Percentiles rank a stretch among this genome's conserved stretches.
These are phyloP conservation scores for Solanum phureja DNA, from an alignment of 257 asterid species.

Conservation along the genomic window DNA sequence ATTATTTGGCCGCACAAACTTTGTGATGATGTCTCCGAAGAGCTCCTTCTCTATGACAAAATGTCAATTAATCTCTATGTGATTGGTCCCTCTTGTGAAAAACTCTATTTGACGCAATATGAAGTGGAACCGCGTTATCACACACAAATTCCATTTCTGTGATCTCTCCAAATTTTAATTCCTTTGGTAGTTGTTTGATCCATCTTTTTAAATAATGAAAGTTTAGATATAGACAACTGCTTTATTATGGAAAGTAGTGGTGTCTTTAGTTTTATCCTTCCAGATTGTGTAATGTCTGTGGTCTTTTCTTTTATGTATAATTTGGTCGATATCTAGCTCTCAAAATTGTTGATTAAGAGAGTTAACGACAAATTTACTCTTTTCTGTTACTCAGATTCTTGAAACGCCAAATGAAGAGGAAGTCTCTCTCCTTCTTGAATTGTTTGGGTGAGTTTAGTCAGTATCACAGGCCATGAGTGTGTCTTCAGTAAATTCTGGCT, in stretches of 20 bases:
- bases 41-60: neutral
- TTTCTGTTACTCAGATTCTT: conserved; percentile 61
- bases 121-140: neutral
- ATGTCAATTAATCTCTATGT: neutral
- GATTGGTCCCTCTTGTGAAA: neutral
- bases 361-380: conserved; percentile 5
- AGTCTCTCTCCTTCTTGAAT: conserved; percentile 78
- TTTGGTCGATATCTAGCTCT: neutral
- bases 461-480: neutral
- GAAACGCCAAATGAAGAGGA: conserved; percentile 92
- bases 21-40: neutral
- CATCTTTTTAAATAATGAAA: neutral
- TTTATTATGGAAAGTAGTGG: neutral
- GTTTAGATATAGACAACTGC: neutral
- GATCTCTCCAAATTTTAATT: neutral
- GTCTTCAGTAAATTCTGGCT: neutral
- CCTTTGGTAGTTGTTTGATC: neutral
- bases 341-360: conserved; percentile 2
- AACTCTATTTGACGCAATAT: neutral
- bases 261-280: neutral
- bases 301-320: neutral
- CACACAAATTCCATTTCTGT: neutral
- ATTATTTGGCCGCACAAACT: neutral
- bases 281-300: neutral
- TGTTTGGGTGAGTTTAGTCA: conserved; percentile 54